Evolutionary conservation across 208 protist genomes (phyloP).

Genomic region (Acanthamoeba comandoni): DNA sequence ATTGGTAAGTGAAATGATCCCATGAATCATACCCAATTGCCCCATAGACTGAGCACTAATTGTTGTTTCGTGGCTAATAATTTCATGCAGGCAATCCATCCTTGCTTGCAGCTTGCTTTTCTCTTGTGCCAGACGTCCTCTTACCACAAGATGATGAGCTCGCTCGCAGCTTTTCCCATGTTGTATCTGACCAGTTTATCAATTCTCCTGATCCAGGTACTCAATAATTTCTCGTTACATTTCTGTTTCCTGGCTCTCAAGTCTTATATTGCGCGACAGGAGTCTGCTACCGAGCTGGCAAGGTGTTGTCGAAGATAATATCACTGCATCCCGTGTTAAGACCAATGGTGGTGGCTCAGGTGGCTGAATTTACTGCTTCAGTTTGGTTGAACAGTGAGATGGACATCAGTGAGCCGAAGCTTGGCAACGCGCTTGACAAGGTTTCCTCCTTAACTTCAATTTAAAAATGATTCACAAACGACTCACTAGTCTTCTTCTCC

Average conservation of each 20-base stretch:
- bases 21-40: not conserved
- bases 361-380: constrained; percentile 48
- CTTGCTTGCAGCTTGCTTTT: constrained; percentile 21
- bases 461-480: not conserved
- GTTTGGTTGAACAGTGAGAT: constrained; percentile 59
- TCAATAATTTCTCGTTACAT: not conserved
- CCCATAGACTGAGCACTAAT: too few relatives aligned
- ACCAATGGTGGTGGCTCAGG: constrained; percentile 51
- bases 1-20: not conserved
- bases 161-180: constrained; percentile 53
- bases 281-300: constrained; percentile 45
- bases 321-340: constrained; percentile 22
- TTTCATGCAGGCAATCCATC: constrained; percentile 47
- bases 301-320: constrained; percentile 46
- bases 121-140: constrained; percentile 53
- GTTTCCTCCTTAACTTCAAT: not conserved
- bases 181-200: constrained; percentile 40
- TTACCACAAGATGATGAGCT: constrained; percentile 46
- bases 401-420: constrained; percentile 65
- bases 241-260: not conserved
- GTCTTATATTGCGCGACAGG: not conserved
- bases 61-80: not conserved
- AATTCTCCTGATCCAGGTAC: constrained; percentile 65
- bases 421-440: constrained; percentile 42
- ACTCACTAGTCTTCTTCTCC: not conserved